Base-by-base conservation (phyloP, 2,329 filamentous ascomycete species). In the Herpotrichia juniperi region DNA sequence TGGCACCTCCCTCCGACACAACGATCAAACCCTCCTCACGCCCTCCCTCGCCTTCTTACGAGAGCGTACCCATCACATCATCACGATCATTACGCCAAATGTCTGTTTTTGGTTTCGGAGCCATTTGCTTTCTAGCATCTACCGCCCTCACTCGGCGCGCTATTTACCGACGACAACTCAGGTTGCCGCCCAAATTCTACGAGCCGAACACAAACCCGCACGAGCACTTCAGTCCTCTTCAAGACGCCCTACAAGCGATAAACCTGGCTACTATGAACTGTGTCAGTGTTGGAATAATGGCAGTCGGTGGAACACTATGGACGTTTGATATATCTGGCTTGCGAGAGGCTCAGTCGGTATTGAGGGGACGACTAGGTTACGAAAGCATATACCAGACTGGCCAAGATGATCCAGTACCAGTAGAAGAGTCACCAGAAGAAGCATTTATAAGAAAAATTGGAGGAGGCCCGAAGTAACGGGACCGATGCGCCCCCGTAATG, bases 181-280 rank as follows among this genome's bases (percentile, higher is more conserved):
- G 83, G 19, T 77, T 84, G 11, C 76, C 84, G 32, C 92, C 93
- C 10, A 83, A 82, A 42, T 93, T 89, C 78, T 96, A 89, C 80
- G 78, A 84, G 12, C 84, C 82, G 72, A 84, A 84, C 61, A 74
- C 78, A 58, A 72, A 74, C 26, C 69, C 74, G 4, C 69, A 76
- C 44, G 78, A 73, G 42, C 69, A 73, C 39, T 80, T 85, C 24
- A 88, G 87, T 65, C 86, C 87, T 7, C 81, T 85, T 1, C 71
- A 89, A 32, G 87, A 97, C 57, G 93, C 93, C 1, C 76, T 89
- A 28, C 89, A 96, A 74, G 93, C 93, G 0, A 79, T 99, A 19
- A 89, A 87, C 43, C 79, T 97, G 30, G 94, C 93, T 0, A 96
- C 93, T 0, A 81, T 97, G 62, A 96, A 96, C 64, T 90, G 94